Conservation (phyloP, 1,139 yeast species). For the Yamadazyma diospyri region DNA sequence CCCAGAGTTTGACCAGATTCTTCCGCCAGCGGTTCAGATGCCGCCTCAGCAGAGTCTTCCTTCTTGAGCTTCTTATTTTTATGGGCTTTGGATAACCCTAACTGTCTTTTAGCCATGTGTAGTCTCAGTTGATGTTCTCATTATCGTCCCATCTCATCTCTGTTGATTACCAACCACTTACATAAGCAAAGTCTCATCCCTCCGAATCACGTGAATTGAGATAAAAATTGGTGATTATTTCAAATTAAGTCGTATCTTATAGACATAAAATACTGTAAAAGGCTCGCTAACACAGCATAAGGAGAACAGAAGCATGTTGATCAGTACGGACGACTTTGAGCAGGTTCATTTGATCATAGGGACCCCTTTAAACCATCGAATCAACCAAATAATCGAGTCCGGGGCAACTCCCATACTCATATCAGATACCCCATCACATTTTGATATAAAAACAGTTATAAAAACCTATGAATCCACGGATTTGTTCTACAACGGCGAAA, state of each 20-base stretch:
- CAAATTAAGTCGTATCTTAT: not conserved
- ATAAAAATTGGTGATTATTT: not conserved
- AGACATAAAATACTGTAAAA: not conserved
- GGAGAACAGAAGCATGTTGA: slow-evolving; percentile 5
- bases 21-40: slow-evolving; percentile 13
- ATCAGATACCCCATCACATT: slow-evolving; percentile 14
- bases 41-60: slow-evolving; percentile 13
- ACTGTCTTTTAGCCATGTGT: slow-evolving; percentile 68
- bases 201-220: slow-evolving; percentile 1
- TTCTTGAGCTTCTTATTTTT: slow-evolving; percentile 51
- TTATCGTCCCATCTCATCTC: slow-evolving; percentile 1
- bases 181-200: slow-evolving; percentile 1
- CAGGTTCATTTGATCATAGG: slow-evolving; percentile 68
- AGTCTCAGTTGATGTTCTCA: too few relatives aligned
- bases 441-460: slow-evolving; percentile 18
- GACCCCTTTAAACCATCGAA: slow-evolving; percentile 45
- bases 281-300: too few relatives aligned
- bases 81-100: slow-evolving; percentile 73
- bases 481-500: slow-evolving; percentile 56
- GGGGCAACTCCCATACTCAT: slow-evolving; percentile 61
- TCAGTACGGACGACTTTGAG: slow-evolving; percentile 10
- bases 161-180: too few relatives aligned
- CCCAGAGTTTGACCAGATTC: too few relatives aligned
- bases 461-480: slow-evolving; percentile 18
- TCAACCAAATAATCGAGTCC: slow-evolving; percentile 44